Evolutionary conservation across 306 rosid species (phyloP).

Genomic region (Macrotyloma uniflorum): DNA sequence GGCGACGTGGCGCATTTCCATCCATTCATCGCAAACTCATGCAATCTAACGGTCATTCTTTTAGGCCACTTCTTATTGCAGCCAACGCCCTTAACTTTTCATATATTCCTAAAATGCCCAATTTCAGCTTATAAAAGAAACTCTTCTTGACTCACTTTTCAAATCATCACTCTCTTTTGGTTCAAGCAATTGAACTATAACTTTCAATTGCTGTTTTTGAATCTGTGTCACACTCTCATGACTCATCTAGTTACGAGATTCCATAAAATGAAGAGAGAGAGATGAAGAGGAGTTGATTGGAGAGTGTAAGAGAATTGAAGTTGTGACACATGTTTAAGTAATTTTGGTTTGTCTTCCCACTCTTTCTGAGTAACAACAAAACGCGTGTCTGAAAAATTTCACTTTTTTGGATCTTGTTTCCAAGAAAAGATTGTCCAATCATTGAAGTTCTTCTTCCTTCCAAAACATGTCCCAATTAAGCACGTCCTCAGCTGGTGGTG

Average conservation of each 20-base stretch:
- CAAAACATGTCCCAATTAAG: slow-evolving; percentile 19
- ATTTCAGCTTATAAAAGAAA: too few species aligned
- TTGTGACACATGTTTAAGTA: neutral
- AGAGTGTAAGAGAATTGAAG: neutral
- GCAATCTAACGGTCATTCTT: too few species aligned
- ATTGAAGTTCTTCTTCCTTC: neutral
- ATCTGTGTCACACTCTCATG: too few species aligned
- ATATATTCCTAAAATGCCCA: too few species aligned
- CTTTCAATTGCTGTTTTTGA: too few species aligned
- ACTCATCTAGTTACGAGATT: neutral
- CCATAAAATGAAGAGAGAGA: neutral
- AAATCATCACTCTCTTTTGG: neutral
- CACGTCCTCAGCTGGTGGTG: neutral
- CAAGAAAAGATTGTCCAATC: neutral
- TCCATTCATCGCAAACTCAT: too few species aligned
- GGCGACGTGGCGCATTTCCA: too few species aligned
- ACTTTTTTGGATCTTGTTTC: neutral
- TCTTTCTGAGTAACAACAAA: too few species aligned
- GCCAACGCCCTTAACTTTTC: too few species aligned
- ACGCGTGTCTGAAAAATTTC: neutral
- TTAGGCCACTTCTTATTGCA: too few species aligned
- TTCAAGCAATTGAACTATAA: too few species aligned
- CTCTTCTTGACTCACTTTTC: too few species aligned
- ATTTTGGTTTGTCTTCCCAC: neutral
- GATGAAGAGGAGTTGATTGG: neutral